Evolutionary conservation across 306 rosid genomes (phyloP).

Genomic region (Pueraria montana): DNA sequence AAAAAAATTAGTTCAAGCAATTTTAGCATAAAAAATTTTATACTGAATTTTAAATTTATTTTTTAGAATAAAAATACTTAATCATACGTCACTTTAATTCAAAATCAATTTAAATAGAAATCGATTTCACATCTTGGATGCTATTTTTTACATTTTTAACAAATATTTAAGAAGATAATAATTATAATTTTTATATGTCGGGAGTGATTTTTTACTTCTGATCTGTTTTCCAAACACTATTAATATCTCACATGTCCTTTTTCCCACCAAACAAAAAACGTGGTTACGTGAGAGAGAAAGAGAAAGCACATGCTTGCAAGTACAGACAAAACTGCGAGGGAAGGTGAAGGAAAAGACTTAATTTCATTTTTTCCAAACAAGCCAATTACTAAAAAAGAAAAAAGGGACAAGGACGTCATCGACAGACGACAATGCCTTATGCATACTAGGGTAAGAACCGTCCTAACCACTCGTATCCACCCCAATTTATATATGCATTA

Average conservation of each 20-base stretch:
- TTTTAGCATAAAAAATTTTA: too few species aligned
- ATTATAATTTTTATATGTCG: too few species aligned
- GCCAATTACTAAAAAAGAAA: neutral
- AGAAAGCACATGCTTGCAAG: neutral
- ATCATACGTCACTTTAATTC: too few species aligned
- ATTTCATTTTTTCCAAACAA: neutral
- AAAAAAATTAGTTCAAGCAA: too few species aligned
- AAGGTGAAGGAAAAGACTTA: neutral
- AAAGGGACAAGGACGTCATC: neutral
- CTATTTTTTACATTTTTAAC: too few species aligned
- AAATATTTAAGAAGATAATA: too few species aligned
- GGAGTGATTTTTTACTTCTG: too few species aligned
- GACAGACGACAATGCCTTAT: neutral
- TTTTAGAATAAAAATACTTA: too few species aligned
- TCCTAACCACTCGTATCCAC: neutral
- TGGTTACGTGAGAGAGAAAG: neutral
- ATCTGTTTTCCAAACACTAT: too few species aligned
- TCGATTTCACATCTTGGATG: too few species aligned
- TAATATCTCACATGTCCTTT: neutral
- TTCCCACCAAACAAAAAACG: neutral
- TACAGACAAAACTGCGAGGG: slow-evolving; percentile 19
- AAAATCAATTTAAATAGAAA: too few species aligned
- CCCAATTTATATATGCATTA: neutral
- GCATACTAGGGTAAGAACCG: neutral
- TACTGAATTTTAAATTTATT: too few species aligned